Evolutionary conservation across 352 stramenopile genomes (phyloP), one percentile per base, ranked within the genome.

Genomic region (Phytopythium cucurbitacearum): DNA sequence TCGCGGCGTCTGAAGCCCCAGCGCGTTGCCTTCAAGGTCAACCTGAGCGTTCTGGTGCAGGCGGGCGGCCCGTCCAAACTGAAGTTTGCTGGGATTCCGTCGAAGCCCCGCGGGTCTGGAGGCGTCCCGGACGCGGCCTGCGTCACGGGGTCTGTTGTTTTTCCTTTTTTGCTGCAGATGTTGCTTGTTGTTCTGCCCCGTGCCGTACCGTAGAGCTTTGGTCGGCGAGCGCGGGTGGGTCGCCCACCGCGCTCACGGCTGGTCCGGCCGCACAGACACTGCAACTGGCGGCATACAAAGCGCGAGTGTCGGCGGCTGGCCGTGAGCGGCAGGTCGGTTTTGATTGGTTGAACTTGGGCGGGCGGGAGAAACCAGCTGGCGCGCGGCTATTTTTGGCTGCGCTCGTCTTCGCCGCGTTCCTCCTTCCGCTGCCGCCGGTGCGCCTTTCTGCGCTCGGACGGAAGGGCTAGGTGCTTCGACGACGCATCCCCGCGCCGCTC

Each of bases 291-390:
- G 21, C 21, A 28, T 28, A 28, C 21, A 28, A 28, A 28, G 21
- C 21, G 21, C 21, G 2, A 28, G 21, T 28, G 21, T 28, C 21
- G 21, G 21, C 21, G 21, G 21, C 21, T 28, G 21, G 21, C 21
- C 21, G 21, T 28, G 37, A 36, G 43, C 15, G 33, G 41, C 41
- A 46, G 42, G 13, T 8, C 12, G 10, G 32, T 7, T 50, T 48
- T 50, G 44, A 50, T 50, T 50, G 44, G 44, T 50, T 50, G 44
- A 50, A 50, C 44, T 50, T 50, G 44, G 11, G 43, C 43, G 11
- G 32, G 44, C 16, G 16, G 16, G 21, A 12, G 9, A 32, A 32
- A 48, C 15, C 42, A 48, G 42, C 42, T 48, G 42, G 21, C 21
- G 21, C 21, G 21, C 21, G 21, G 21, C 21, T 28, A 28, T 28